Base-by-base conservation (phyloP, 176 grass and related monocot species). In the Carex littledalei region DNA sequence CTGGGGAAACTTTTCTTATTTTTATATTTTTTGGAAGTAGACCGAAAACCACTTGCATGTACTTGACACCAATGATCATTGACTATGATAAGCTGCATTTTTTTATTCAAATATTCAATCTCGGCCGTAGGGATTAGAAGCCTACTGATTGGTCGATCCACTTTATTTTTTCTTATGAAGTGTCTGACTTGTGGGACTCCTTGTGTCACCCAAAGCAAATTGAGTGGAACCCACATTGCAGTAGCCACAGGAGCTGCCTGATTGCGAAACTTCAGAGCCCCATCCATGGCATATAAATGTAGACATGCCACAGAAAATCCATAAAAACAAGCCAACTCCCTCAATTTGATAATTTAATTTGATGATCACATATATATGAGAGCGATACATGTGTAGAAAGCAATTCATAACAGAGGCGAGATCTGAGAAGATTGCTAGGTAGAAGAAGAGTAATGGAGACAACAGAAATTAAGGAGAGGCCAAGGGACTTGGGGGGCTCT, bases 381-480 rank as follows among this genome's bases (percentile, higher is more conserved):
- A 24, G 68, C 45, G 68, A 39, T n/a, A 22, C n/a, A 24, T 18
- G 18, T 70, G 67, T 70, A 9, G 18, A 59, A 45, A 41, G 67
- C 16, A 70, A 37, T 70, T 70, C 67, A 70, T n/a, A 9, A 60
- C 13, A 80, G 11, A 56, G 74, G 22, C 26, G 45, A 55, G 47
- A 49, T 78, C 74, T 55, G 74, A 78, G n/a, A 80, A 59, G 50
- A 59, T 35, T 29, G 78, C 4, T 57, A 57, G 9, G 43, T 45
- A 45, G 6, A 45, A 50, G 0, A 11, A 59, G 57, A 80, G 50
- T n/a, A 59, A 59, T 35, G 50, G 53, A 59, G 54, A 37, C 47
- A 59, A 80, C 53, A 78, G 26, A 50, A 62, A 2, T 35, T 10
- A 80, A 35, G 29, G 78, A 80, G 78, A 80, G 78, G 55, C 78